Evolutionary conservation across 1,284 basidiomycete species (phyloP).

Genomic region (Porogramme epimiltina): DNA sequence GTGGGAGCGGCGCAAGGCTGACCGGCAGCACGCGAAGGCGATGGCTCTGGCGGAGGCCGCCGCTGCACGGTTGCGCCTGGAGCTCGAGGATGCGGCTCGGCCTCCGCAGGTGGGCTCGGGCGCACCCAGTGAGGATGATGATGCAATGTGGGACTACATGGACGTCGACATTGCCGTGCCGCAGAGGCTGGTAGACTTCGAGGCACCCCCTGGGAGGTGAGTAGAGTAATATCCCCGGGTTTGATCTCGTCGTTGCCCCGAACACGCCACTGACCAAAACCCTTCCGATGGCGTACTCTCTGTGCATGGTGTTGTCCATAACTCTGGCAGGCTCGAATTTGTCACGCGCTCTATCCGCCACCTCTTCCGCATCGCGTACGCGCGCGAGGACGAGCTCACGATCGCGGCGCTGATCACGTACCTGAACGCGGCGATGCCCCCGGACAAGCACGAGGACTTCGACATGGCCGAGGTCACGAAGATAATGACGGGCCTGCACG

Average conservation of each 20-base stretch:
- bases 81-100: conserved; percentile 23
- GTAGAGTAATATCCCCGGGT: conserved; percentile 1
- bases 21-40: conserved; percentile 21
- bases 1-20: conserved; percentile 21
- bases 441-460: conserved; percentile 78
- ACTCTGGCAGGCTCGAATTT: conserved; percentile 60
- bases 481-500: conserved; percentile 53
- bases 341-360: conserved; percentile 58
- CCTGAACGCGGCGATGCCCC: conserved; percentile 72
- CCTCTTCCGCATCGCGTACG: conserved; percentile 67
- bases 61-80: conserved; percentile 21
- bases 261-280: too few species aligned
- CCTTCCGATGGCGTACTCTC: too few species aligned
- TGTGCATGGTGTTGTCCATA: too few species aligned
- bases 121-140: conserved; percentile 26
- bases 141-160: conserved; percentile 27
- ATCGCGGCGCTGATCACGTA: conserved; percentile 67
- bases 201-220: conserved; percentile 58
- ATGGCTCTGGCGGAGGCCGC: conserved; percentile 19
- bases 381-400: conserved; percentile 61
- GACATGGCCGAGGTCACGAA: conserved; percentile 71
- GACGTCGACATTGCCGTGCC: conserved; percentile 20
- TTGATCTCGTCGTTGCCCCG: too few species aligned
- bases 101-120: conserved; percentile 15
- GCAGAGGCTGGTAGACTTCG: conserved; percentile 52